phyloP scores from a whole-genome alignment of 257 asterid species.

The Salvia rosmarinus region DNA sequence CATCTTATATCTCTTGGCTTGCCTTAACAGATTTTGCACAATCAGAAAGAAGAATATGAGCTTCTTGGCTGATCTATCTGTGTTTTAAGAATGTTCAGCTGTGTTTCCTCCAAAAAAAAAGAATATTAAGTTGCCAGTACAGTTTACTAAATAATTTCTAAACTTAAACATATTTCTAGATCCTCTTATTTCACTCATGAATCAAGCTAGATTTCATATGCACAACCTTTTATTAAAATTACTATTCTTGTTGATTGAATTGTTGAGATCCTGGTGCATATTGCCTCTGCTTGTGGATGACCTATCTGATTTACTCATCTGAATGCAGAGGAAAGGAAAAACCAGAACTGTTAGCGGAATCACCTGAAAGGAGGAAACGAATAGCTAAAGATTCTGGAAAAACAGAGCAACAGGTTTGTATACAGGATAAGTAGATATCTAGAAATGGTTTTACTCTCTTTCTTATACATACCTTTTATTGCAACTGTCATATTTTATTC shows the following conservation, averaged over 20 bases:
- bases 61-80: constrained; percentile 1
- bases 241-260: too few relatives aligned
- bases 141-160: too few relatives aligned
- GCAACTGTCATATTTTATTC: not conserved
- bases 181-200: not conserved
- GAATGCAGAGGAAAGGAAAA: constrained; percentile 92
- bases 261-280: too few relatives aligned
- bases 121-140: too few relatives aligned
- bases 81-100: constrained; percentile 14
- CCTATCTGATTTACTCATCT: constrained; percentile 33
- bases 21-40: constrained; percentile 6
- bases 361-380: constrained; percentile 76
- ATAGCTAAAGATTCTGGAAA: constrained; percentile 87
- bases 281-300: too few relatives aligned
- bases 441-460: constrained; percentile 14
- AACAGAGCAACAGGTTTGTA: constrained; percentile 90
- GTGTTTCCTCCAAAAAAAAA: too few relatives aligned
- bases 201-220: constrained; percentile 17
- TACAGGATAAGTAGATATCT: constrained; percentile 28
- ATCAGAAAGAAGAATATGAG: not conserved
- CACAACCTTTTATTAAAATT: constrained; percentile 3
- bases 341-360: constrained; percentile 91
- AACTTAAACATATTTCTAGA: not conserved
- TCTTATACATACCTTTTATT: not conserved
- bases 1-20: too few relatives aligned